Evolutionary conservation across 495 filamentous ascomycete genomes (phyloP).

Genomic region (Amorphotheca resinae): DNA sequence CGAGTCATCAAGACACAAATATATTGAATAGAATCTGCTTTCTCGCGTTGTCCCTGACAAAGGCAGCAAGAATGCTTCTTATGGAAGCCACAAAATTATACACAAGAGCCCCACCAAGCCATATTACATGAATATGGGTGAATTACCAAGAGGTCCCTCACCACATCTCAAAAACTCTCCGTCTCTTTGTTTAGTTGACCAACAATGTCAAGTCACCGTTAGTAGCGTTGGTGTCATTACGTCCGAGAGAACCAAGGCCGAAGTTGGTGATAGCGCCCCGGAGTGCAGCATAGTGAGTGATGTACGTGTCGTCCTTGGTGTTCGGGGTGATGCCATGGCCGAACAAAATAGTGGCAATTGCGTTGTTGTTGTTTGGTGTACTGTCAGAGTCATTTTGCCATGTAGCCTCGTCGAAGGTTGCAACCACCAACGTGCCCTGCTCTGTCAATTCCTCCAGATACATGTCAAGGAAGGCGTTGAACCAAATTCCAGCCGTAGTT

Average conservation of each 20-base stretch:
- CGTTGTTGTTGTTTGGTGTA: constrained; percentile 13
- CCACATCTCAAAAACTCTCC: background rate
- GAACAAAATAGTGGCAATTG: constrained; percentile 13
- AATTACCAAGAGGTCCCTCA: background rate
- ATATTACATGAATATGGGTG: no score
- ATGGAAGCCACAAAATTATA: no score
- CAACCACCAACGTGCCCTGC: constrained; percentile 16
- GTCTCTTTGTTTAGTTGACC: background rate
- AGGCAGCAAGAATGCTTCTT: no score
- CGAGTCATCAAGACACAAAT: no score
- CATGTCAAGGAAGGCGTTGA: constrained; percentile 15
- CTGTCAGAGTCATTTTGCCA: constrained; percentile 12
- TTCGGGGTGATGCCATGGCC: constrained; percentile 13
- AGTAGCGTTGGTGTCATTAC: constrained; percentile 19
- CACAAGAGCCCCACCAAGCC: no score
- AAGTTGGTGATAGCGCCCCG: constrained; percentile 18
- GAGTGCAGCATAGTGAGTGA: constrained; percentile 14
- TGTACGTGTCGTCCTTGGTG: constrained; percentile 13
- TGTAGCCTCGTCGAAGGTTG: constrained; percentile 18
- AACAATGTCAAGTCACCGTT: constrained; percentile 12
- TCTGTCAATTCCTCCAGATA: constrained; percentile 12
- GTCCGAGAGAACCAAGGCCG: constrained; percentile 15
- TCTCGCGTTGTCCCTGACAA: no score
- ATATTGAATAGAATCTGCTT: no score
- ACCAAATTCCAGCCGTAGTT: constrained; percentile 4